Conservation (phyloP, 345 rosid species). For the Lepidium africanum region DNA sequence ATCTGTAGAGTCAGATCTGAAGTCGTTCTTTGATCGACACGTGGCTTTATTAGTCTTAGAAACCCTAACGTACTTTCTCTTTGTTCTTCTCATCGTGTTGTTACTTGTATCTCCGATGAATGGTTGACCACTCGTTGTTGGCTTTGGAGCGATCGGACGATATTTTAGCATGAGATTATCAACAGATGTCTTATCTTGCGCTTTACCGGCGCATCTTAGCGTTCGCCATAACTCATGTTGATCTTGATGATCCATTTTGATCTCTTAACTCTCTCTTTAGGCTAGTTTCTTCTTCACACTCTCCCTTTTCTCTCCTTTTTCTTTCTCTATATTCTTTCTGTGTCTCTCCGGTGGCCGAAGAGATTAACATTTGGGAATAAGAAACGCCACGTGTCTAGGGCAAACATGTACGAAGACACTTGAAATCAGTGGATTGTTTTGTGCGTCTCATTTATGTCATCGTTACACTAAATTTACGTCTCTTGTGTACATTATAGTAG, state of each 20-base stretch:
- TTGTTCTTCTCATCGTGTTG: slow-evolving; percentile 30
- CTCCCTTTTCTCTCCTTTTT: background rate
- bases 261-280: background rate
- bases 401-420: slow-evolving; percentile 13
- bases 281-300: background rate
- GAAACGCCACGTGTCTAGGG: slow-evolving; percentile 43
- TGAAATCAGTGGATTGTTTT: slow-evolving; percentile 18
- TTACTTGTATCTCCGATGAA: slow-evolving; percentile 3
- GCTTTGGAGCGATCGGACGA: slow-evolving; percentile 59
- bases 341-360: slow-evolving; percentile 13
- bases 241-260: slow-evolving; percentile 20
- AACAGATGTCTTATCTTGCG: slow-evolving; percentile 36
- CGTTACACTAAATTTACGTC: background rate
- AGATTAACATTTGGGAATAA: slow-evolving; percentile 27
- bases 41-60: slow-evolving; percentile 32
- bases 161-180: slow-evolving; percentile 58
- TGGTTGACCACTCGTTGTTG: slow-evolving; percentile 31
- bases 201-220: slow-evolving; percentile 23
- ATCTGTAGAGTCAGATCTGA: slow-evolving; percentile 25
- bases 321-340: slow-evolving; percentile 16
- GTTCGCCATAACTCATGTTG: slow-evolving; percentile 24
- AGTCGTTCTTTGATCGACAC: slow-evolving; percentile 21
- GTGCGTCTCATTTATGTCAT: slow-evolving; percentile 1
- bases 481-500: no score
- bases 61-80: slow-evolving; percentile 82